Conservation (phyloP, 805 yeast species). For the Candida xyloterini region DNA sequence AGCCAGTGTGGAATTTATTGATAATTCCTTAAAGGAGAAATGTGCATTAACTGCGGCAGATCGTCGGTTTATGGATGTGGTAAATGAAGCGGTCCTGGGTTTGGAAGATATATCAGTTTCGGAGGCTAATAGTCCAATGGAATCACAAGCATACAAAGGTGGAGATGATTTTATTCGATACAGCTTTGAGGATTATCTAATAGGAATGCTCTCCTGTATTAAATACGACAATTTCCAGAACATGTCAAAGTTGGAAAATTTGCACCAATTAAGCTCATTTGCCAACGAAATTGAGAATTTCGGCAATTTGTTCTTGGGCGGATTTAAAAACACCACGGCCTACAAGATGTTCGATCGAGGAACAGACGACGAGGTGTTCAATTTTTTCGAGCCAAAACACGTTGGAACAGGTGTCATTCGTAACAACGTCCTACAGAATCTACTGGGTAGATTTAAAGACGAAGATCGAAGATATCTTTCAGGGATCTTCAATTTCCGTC, state of each 20-base stretch:
- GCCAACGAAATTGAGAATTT: conserved; percentile 25
- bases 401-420: conserved; percentile 15
- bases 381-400: conserved; percentile 36
- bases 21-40: conserved; percentile 40
- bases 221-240: conserved; percentile 62
- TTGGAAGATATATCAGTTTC: conserved; percentile 33
- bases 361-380: conserved; percentile 69
- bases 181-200: conserved; percentile 86
- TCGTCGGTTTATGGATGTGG: conserved; percentile 66
- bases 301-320: conserved; percentile 39
- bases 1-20: conserved; percentile 43
- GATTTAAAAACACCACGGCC: conserved; percentile 56
- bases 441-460: conserved; percentile 14
- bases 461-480: conserved; percentile 5
- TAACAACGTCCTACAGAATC: conserved; percentile 8
- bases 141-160: conserved; percentile 45
- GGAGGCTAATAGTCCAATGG: conserved; percentile 39
- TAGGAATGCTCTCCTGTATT: conserved; percentile 68
- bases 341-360: conserved; percentile 49
- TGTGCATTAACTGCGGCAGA: conserved; percentile 58
- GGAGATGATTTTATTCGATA: conserved; percentile 86
- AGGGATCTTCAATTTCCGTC: conserved; percentile 8
- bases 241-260: conserved; percentile 29
- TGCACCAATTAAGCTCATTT: conserved; percentile 20
- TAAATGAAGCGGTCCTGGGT: conserved; percentile 45